phyloP scores from a whole-genome alignment of 495 filamentous ascomycete genomes.

The Aspergillus incahuasiensis region DNA sequence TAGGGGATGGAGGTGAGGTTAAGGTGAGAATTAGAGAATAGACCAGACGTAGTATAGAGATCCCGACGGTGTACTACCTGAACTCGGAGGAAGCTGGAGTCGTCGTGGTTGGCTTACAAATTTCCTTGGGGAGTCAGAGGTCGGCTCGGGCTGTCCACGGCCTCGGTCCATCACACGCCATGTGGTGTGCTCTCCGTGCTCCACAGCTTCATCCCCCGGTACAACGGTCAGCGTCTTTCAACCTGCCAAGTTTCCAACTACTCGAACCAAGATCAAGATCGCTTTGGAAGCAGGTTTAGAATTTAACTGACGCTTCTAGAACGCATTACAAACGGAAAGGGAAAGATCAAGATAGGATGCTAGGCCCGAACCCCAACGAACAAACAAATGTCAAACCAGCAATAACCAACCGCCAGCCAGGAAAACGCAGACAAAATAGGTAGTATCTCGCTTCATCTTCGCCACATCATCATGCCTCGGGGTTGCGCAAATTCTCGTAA shows the following conservation, averaged over 20 bases:
- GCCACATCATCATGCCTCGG: too few relatives aligned
- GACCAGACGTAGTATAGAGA: too few relatives aligned
- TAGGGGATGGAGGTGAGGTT: too few relatives aligned
- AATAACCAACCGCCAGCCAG: not conserved
- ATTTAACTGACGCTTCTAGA: not conserved
- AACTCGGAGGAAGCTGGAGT: too few relatives aligned
- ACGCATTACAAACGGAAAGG: constrained; percentile 1
- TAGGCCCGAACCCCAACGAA: not conserved
- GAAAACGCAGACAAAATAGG: too few relatives aligned
- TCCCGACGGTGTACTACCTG: too few relatives aligned
- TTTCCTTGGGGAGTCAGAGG: not conserved
- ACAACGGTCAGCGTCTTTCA: not conserved
- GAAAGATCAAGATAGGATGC: constrained; percentile 5
- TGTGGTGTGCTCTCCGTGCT: not conserved
- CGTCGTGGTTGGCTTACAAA: too few relatives aligned
- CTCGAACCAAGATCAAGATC: not conserved
- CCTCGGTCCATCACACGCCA: not conserved
- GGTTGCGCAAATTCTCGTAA: not conserved
- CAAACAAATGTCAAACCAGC: not conserved
- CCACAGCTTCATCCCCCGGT: not conserved
- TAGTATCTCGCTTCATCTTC: too few relatives aligned
- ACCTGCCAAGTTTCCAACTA: not conserved
- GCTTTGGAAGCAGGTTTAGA: not conserved
- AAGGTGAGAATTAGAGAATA: too few relatives aligned
- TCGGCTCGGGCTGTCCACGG: not conserved